Evolutionary conservation across 106 monocot species (phyloP).

Genomic region (Dendrobium catenatum): DNA sequence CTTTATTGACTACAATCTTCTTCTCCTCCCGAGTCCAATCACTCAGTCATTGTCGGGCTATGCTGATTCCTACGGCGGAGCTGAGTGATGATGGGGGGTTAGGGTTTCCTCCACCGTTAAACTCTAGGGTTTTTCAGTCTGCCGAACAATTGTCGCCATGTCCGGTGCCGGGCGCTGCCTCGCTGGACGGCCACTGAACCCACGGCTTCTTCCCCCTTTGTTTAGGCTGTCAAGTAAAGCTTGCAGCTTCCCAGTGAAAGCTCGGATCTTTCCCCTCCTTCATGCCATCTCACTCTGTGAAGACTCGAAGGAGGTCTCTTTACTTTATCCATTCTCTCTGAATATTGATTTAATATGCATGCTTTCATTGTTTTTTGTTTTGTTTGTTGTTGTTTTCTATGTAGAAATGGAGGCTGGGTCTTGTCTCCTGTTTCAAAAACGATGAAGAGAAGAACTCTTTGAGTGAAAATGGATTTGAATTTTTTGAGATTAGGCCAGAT

Average conservation of each 20-base stretch:
- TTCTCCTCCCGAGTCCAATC: neutral
- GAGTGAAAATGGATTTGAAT: neutral
- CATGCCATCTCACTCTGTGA: neutral
- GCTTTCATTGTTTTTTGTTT: neutral
- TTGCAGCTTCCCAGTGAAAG: neutral
- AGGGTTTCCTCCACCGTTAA: constrained; percentile 6
- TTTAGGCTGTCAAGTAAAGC: neutral
- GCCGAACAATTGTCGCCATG: neutral
- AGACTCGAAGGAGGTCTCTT: neutral
- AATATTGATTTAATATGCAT: neutral
- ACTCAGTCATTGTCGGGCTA: neutral
- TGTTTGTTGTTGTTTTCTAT: neutral
- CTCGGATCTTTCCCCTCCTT: neutral
- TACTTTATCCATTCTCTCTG: neutral
- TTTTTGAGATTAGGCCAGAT: neutral
- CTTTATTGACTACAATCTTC: neutral
- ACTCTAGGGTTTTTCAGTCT: neutral
- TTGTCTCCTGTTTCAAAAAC: constrained; percentile 1
- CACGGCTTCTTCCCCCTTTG: neutral
- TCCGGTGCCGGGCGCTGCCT: neutral
- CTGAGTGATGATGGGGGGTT: neutral
- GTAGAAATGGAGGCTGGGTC: constrained; percentile 1
- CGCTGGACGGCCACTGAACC: neutral
- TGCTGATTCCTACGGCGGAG: neutral
- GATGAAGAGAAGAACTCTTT: constrained; percentile 1